These are phyloP conservation scores for Pythium periplocum DNA, from an alignment of 352 stramenopile genomes.

Conservation along the genomic window DNA sequence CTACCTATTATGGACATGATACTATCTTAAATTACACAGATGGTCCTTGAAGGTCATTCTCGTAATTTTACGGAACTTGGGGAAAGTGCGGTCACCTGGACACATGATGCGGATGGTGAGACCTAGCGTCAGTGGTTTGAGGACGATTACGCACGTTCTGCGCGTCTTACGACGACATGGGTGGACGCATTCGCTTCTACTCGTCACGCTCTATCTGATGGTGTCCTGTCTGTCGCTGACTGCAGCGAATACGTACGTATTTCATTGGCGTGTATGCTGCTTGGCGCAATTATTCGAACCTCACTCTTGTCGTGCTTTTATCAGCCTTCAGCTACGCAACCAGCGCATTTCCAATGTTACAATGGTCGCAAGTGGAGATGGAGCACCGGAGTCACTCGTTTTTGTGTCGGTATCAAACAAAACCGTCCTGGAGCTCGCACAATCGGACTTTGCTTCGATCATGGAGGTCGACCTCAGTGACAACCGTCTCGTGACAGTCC, in stretches of 20 bases:
- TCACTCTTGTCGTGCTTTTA: background rate
- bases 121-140: too few relatives aligned
- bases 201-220: constrained; percentile 7
- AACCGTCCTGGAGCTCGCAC: constrained; percentile 4
- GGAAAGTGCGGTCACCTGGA: too few relatives aligned
- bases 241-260: constrained; percentile 8
- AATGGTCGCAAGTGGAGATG: background rate
- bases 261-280: too few relatives aligned
- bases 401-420: constrained; percentile 5
- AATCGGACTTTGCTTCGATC: too few relatives aligned
- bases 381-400: constrained; percentile 3
- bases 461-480: constrained; percentile 27
- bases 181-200: too few relatives aligned
- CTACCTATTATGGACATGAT: background rate
- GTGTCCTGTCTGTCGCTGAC: constrained; percentile 6
- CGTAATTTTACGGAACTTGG: too few relatives aligned
- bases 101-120: too few relatives aligned
- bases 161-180: too few relatives aligned
- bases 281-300: too few relatives aligned
- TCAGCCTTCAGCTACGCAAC: constrained; percentile 7
- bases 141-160: too few relatives aligned
- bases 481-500: constrained; percentile 39
- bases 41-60: too few relatives aligned
- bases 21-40: constrained; percentile 5
- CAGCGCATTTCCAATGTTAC: constrained; percentile 10